Evolutionary conservation across 1,139 yeast genomes (phyloP), one percentile per base, ranked within the genome.

Genomic region (Debaryomyces udenii): DNA sequence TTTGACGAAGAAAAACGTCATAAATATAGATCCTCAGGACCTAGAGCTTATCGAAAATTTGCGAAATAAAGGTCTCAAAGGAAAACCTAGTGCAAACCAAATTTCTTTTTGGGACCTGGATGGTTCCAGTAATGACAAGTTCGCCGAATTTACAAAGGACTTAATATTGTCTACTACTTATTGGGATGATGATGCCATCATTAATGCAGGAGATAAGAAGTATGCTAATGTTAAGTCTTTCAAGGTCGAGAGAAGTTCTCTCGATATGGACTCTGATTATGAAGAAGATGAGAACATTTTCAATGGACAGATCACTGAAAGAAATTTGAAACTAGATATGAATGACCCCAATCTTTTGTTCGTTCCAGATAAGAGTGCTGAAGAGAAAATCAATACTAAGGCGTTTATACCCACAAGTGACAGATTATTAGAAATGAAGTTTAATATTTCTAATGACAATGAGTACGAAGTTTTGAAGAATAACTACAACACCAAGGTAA

Each of bases 401-500:
- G 68, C 78, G 4, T 36, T 66, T 15, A 61, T 78, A 3, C 86
- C 88, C 6, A 59, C 70, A 1, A 71, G 64, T 39, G 84, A 78
- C 32, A 72, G 70, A 44, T 56, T 70, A 26, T 50, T 84, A 28
- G 74, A 70, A 35, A 59, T 67, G 50, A 81, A 80, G 49, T 91
- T 86, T 64, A 86, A 88, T 57, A 76, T 91, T 29, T 90, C 97
- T 7, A 94, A 94, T 61, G 99, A 94, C 61, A 76, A 79, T 33
- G 87, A 86, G 35, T 94, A 94, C 59, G 96, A 88, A 45, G 65
- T 85, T 43, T 70, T 94, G 53, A 86, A 86, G 56, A 86, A 83
- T 47, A 91, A 90, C 53, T 90, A 91, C 59, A 95, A 89, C 57
- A 83, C 96, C 35, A 91, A 89, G 68, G 89, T 93, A 27, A 82